Conservation (phyloP, 2,329 filamentous ascomycete genomes). For the Nigrograna mackinnonii region DNA sequence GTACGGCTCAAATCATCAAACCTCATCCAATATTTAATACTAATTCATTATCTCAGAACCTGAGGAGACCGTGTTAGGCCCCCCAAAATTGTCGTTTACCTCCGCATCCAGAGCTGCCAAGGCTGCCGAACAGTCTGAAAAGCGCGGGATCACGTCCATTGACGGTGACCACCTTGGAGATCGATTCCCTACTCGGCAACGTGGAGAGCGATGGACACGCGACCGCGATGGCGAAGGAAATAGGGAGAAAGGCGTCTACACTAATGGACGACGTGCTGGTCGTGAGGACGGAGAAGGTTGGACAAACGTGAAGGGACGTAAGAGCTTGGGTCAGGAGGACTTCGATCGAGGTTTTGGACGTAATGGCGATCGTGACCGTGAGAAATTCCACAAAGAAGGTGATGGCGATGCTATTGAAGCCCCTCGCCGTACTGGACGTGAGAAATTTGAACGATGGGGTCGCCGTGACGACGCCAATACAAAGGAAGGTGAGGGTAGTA, state of each 20-base stretch:
- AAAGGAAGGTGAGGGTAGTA: conserved; percentile 50
- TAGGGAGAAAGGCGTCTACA: conserved; percentile 32
- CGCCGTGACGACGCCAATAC: conserved; percentile 60
- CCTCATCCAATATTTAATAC: conserved; percentile 26
- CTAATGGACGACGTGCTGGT: conserved; percentile 45
- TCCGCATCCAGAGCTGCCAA: conserved; percentile 68
- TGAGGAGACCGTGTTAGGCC: conserved; percentile 85
- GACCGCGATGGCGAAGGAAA: conserved; percentile 46
- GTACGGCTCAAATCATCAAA: conserved; percentile 50
- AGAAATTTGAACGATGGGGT: conserved; percentile 72
- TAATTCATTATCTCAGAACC: conserved; percentile 53
- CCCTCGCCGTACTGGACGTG: conserved; percentile 61
- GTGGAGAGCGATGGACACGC: conserved; percentile 45
- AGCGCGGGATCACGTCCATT: conserved; percentile 33
- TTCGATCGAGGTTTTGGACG: conserved; percentile 69
- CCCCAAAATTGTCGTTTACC: conserved; percentile 80
- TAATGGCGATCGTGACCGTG: conserved; percentile 56
- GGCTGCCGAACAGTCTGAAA: conserved; percentile 38
- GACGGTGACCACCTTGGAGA: conserved; percentile 44
- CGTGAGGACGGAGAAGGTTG: conserved; percentile 69
- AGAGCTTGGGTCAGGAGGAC: conserved; percentile 73
- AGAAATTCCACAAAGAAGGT: conserved; percentile 49
- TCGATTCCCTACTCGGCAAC: conserved; percentile 31
- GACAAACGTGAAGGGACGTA: conserved; percentile 74
- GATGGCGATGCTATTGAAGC: conserved; percentile 48